These are phyloP conservation scores for Hevea brasiliensis DNA, from an alignment of 345 rosid genomes.

Conservation along the genomic window DNA sequence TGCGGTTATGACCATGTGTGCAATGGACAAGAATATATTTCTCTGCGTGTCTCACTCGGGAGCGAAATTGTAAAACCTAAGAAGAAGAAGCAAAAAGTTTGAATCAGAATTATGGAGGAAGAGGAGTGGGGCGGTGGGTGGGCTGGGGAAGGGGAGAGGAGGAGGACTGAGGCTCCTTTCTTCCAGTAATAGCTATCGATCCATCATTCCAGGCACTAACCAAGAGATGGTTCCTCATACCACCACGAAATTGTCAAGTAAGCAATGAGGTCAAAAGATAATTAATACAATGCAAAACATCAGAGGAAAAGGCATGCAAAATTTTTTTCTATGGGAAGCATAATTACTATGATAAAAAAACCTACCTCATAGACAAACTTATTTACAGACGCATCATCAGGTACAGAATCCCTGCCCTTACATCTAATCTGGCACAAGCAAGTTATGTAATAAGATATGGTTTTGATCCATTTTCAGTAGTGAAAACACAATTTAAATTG, in stretches of 20 bases:
- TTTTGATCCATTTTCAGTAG: background rate
- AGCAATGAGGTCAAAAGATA: background rate
- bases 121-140: too few species aligned
- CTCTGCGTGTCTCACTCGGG: slow-evolving; percentile 31
- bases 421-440: slow-evolving; percentile 66
- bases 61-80: slow-evolving; percentile 8
- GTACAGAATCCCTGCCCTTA: slow-evolving; percentile 84
- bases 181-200: background rate
- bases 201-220: background rate
- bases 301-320: slow-evolving; percentile 31
- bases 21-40: slow-evolving; percentile 83
- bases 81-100: background rate
- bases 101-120: background rate
- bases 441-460: slow-evolving; percentile 11
- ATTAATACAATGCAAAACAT: background rate
- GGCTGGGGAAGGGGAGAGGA: too few species aligned
- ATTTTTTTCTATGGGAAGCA: background rate
- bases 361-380: slow-evolving; percentile 77
- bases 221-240: background rate
- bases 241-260: background rate
- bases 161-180: background rate
- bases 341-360: slow-evolving; percentile 11
- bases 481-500: background rate
- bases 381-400: slow-evolving; percentile 78
- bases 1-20: slow-evolving; percentile 92